Percentiles rank a stretch among this genome's conserved stretches.
Conservation (phyloP, 192 early-diverging fungal genomes). For the Lunasporangiospora selenospora region DNA sequence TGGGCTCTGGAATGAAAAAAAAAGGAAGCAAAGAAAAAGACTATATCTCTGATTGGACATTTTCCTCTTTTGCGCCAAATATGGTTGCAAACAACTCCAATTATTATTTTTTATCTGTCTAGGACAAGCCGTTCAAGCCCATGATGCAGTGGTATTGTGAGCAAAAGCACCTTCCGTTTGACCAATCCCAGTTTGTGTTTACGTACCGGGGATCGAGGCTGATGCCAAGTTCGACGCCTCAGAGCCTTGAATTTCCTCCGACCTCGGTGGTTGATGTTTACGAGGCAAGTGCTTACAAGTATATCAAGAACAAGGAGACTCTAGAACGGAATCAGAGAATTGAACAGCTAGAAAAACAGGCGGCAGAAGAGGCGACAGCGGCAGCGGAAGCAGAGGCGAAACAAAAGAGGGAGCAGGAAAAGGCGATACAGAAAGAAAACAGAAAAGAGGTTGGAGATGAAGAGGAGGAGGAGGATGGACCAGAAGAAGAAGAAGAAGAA, state of each 20-base stretch:
- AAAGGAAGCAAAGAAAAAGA: too few relatives aligned
- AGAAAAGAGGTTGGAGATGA: not conserved
- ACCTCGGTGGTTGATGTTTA: conserved; percentile 22
- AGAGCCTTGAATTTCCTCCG: conserved; percentile 8
- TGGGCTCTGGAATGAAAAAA: too few relatives aligned
- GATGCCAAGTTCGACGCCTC: conserved; percentile 37
- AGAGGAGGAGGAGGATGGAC: not conserved
- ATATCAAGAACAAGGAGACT: conserved; percentile 20
- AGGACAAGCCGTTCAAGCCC: conserved; percentile 17
- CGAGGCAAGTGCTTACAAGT: conserved; percentile 9
- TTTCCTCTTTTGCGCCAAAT: not conserved
- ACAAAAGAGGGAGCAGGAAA: not conserved
- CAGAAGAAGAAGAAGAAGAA: not conserved
- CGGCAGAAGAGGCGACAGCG: not conserved
- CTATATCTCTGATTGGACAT: too few relatives aligned
- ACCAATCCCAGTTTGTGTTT: conserved; percentile 13
- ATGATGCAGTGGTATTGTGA: conserved; percentile 30
- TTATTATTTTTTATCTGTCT: not conserved
- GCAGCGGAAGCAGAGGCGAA: not conserved
- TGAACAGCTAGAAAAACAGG: conserved; percentile 18
- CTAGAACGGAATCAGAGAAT: conserved; percentile 7
- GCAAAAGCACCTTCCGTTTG: not conserved
- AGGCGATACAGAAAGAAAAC: not conserved
- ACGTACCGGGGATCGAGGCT: conserved; percentile 16
- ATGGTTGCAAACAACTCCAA: too few relatives aligned